Base-by-base conservation (phyloP, 139 green algal species). In the Chlorella sp. region DNA sequence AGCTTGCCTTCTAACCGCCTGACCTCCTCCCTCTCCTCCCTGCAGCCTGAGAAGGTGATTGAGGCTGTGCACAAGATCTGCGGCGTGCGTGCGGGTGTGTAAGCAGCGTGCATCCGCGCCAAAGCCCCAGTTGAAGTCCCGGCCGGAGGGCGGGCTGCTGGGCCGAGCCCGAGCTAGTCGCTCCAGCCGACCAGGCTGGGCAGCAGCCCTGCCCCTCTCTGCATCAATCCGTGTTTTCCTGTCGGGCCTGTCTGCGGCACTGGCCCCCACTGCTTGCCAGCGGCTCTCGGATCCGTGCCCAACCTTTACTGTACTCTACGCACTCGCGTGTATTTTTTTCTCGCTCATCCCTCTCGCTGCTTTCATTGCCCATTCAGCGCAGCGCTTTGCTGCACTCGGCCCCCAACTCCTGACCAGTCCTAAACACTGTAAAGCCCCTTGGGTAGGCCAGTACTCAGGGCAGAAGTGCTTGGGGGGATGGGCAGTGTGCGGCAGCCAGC, bases 21-120 rank as follows among this genome's bases (percentile, higher is more conserved):
- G 44, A 6, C 44, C 9, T 9, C 9, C 7, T 6, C 44, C 44
- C 44, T 51, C 44, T 51, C 51, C 15, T 9, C 51, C 51, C 51
- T 60, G 51, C 51, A 60, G 51, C 90, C 92, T 21, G 90, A 93
- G 76, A 89, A 98, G 81, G 96, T 99, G 41, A 80, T 89, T 34
- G 83, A 82, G 68, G 91, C 91, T 7, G 91, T 93, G 30, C 76
- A 82, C 57, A 82, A 82, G 76, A 39, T 82, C 25, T 82, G 76
- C 76, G 76, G 76, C 57, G 34, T 34, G 39, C 74, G 74, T 34
- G 76, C 25, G 60, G 36, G 56, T 1, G 76, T 82, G 76, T 56
- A 38, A 28, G 57, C 36, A 51, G 7, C 28, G 38, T 23, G 75
- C 56, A 0, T 0, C 38, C 15, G 9, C 1, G 9, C 1, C 67